A percentile compares a stretch with the other conserved stretches of the same genome.
phyloP scores from a whole-genome alignment of 106 monocot genomes.

The Dendrobium huoshanense region DNA sequence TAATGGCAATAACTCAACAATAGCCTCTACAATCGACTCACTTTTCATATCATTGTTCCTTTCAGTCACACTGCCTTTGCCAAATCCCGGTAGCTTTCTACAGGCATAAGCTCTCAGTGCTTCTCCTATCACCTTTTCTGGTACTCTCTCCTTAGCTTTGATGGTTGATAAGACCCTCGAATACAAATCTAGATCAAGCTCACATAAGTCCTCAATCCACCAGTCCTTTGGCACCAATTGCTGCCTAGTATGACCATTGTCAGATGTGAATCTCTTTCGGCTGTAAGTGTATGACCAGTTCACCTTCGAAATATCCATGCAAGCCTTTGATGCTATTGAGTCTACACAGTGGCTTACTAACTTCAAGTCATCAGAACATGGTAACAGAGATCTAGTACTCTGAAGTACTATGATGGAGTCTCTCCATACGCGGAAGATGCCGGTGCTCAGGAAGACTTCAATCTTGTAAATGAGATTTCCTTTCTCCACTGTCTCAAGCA shows the following conservation, averaged over 20 bases:
- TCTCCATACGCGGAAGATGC: slow-evolving; percentile 44
- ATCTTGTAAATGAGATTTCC: slow-evolving; percentile 49
- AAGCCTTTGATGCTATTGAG: slow-evolving; percentile 38
- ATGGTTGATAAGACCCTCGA: slow-evolving; percentile 19
- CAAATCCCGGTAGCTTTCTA: slow-evolving; percentile 26
- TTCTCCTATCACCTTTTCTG: slow-evolving; percentile 20
- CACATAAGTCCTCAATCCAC: slow-evolving; percentile 42
- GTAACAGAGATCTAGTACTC: slow-evolving; percentile 32
- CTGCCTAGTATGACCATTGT: background rate
- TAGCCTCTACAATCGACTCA: slow-evolving; percentile 20
- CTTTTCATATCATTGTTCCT: slow-evolving; percentile 11
- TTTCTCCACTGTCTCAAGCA: slow-evolving; percentile 36
- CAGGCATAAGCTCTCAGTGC: slow-evolving; percentile 30
- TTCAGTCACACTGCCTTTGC: slow-evolving; percentile 4
- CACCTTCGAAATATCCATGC: slow-evolving; percentile 30
- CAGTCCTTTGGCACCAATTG: slow-evolving; percentile 30
- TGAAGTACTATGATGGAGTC: slow-evolving; percentile 55
- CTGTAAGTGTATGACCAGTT: slow-evolving; percentile 50
- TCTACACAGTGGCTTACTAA: slow-evolving; percentile 27
- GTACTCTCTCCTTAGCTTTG: slow-evolving; percentile 15
- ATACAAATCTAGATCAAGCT: slow-evolving; percentile 27
- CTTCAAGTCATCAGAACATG: slow-evolving; percentile 43
- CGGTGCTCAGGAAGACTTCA: slow-evolving; percentile 38
- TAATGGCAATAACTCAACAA: slow-evolving; percentile 28
- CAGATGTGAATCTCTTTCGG: slow-evolving; percentile 3